Evolutionary conservation across 768 basidiomycete species (phyloP).

Genomic region (Boletus speciosus): DNA sequence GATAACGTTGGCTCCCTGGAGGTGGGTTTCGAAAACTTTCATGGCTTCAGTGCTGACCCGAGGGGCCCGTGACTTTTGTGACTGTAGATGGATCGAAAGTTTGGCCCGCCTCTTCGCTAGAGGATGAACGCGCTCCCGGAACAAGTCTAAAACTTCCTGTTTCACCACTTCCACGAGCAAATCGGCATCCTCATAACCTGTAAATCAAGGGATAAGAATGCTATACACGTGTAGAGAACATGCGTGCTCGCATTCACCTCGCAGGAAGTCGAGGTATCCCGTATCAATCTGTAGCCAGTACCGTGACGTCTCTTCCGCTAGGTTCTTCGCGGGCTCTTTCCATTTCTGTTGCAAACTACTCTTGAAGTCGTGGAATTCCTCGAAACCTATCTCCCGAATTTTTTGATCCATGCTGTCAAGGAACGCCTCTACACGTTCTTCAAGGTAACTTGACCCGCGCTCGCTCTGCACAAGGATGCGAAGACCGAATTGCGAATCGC

Average conservation of each 20-base stretch:
- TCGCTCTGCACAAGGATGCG: constrained; percentile 90
- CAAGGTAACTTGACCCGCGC: constrained; percentile 72
- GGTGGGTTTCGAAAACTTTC: constrained; percentile 53
- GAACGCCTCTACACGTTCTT: constrained; percentile 87
- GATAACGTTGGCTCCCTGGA: constrained; percentile 47
- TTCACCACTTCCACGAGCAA: constrained; percentile 64
- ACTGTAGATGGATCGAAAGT: constrained; percentile 77
- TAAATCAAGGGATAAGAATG: background rate
- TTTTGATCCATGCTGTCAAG: constrained; percentile 66
- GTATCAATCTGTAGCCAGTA: constrained; percentile 71
- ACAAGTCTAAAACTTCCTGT: constrained; percentile 69
- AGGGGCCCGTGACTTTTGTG: constrained; percentile 58
- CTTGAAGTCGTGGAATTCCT: constrained; percentile 78
- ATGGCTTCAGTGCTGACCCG: constrained; percentile 64
- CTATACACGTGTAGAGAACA: background rate
- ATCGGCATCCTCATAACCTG: constrained; percentile 73
- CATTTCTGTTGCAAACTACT: constrained; percentile 73
- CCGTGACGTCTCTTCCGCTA: constrained; percentile 70
- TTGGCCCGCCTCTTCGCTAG: constrained; percentile 71
- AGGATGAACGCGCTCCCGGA: constrained; percentile 66
- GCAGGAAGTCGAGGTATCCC: constrained; percentile 83
- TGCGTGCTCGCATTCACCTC: constrained; percentile 51
- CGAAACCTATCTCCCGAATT: constrained; percentile 65
- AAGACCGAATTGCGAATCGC: constrained; percentile 70
- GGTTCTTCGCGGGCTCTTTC: constrained; percentile 85